Evolutionary conservation across 306 rosid species (phyloP).

Genomic region (Cucumis hystrix): DNA sequence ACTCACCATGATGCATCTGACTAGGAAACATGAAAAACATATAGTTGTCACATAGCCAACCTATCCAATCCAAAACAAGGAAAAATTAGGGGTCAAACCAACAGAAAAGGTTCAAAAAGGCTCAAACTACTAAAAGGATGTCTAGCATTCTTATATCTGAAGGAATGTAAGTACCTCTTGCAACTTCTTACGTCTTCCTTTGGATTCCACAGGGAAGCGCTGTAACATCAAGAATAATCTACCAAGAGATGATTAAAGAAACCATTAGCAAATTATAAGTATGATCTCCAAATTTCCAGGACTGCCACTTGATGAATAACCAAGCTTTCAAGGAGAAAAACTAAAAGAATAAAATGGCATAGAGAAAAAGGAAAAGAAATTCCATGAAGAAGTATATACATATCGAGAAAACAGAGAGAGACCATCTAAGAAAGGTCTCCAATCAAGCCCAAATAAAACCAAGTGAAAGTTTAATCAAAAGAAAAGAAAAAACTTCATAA

Average conservation of each 20-base stretch:
- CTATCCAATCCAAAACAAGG: constrained; percentile 30
- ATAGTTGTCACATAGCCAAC: constrained; percentile 98
- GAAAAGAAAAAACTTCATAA: too few species aligned
- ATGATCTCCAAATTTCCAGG: not conserved
- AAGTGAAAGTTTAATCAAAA: too few species aligned
- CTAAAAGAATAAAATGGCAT: too few species aligned
- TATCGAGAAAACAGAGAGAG: too few species aligned
- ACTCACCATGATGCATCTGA: constrained; percentile 91
- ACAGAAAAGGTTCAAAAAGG: not conserved
- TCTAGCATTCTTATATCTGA: not conserved
- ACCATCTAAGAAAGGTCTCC: too few species aligned
- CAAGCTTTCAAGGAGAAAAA: too few species aligned
- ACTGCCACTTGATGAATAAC: not conserved
- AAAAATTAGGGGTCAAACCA: not conserved
- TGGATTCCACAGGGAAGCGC: constrained; percentile 97
- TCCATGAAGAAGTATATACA: too few species aligned
- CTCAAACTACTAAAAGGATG: not conserved
- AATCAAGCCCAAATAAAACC: too few species aligned
- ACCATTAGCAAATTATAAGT: not conserved
- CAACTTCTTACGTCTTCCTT: constrained; percentile 96
- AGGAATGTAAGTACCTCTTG: constrained; percentile 59
- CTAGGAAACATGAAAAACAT: constrained; percentile 87
- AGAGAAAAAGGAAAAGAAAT: too few species aligned
- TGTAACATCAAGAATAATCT: constrained; percentile 97
- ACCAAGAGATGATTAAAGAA: constrained; percentile 19